Conservation (phyloP, 768 basidiomycete species). For the Termitomyces sp. region DNA sequence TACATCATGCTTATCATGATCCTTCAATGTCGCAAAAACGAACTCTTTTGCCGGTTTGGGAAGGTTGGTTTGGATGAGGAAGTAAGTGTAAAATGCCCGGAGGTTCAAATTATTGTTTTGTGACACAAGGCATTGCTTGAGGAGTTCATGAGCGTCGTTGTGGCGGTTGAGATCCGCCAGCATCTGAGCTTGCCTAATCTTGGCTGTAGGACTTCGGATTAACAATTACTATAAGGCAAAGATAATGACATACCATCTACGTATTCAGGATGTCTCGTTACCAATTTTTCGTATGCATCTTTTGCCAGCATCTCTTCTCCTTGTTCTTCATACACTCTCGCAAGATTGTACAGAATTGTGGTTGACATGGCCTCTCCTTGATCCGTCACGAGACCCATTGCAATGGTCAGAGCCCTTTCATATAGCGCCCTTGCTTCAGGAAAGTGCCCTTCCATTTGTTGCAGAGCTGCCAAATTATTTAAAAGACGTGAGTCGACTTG, state of each 20-base stretch:
- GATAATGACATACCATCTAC: slow-evolving; percentile 71
- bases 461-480: slow-evolving; percentile 76
- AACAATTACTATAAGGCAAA: not conserved
- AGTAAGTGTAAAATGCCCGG: slow-evolving; percentile 90
- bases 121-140: slow-evolving; percentile 85
- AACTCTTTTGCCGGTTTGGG: slow-evolving; percentile 79
- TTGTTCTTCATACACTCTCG: slow-evolving; percentile 83
- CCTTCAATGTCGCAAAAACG: slow-evolving; percentile 82
- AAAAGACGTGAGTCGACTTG: slow-evolving; percentile 60
- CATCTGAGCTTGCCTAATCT: slow-evolving; percentile 87
- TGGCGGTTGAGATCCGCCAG: slow-evolving; percentile 60
- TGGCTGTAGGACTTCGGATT: slow-evolving; percentile 51
- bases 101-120: slow-evolving; percentile 78
- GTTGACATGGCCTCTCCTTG: slow-evolving; percentile 69
- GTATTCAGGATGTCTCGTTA: slow-evolving; percentile 92
- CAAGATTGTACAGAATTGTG: slow-evolving; percentile 87
- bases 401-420: slow-evolving; percentile 65
- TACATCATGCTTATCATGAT: slow-evolving; percentile 80
- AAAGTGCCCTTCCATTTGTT: slow-evolving; percentile 61
- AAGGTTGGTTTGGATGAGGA: slow-evolving; percentile 75
- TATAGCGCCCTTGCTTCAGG: slow-evolving; percentile 58
- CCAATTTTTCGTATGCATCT: slow-evolving; percentile 82
- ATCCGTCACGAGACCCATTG: slow-evolving; percentile 37
- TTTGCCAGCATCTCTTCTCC: slow-evolving; percentile 69
- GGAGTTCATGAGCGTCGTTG: slow-evolving; percentile 79